Conservation (phyloP, 2,329 filamentous ascomycete genomes). For the Graphilbum ipis-grandicollis region DNA sequence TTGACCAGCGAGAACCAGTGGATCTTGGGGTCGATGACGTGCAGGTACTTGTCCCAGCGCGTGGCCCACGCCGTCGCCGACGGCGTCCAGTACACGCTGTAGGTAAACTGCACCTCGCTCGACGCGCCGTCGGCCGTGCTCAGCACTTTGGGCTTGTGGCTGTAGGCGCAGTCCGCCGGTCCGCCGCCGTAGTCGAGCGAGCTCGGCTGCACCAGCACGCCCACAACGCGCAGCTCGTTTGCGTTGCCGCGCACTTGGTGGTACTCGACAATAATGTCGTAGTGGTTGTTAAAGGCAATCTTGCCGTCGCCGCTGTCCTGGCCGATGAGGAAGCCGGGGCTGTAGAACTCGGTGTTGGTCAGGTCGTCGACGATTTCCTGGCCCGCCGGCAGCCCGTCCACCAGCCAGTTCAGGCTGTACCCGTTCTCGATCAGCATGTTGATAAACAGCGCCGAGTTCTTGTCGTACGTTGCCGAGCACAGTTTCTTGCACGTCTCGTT, state of each 20-base stretch:
- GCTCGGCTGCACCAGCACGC: constrained; percentile 70
- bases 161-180: constrained; percentile 45
- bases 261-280: constrained; percentile 85
- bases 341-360: constrained; percentile 69
- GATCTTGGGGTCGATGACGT: constrained; percentile 94
- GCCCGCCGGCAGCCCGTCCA: constrained; percentile 84
- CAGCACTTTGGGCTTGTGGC: constrained; percentile 42
- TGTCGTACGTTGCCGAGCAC: constrained; percentile 49
- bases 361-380: constrained; percentile 64
- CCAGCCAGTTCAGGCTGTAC: constrained; percentile 88
- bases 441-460: constrained; percentile 56
- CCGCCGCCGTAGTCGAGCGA: constrained; percentile 45
- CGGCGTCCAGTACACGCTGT: constrained; percentile 77
- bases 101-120: constrained; percentile 63
- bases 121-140: constrained; percentile 41
- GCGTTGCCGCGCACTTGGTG: constrained; percentile 54
- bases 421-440: constrained; percentile 68
- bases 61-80: constrained; percentile 87
- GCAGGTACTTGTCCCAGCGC: constrained; percentile 95
- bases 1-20: constrained; percentile 99
- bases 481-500: constrained; percentile 79
- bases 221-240: constrained; percentile 71
- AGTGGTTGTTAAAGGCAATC: constrained; percentile 71
- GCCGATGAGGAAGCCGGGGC: constrained; percentile 76
- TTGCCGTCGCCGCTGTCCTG: constrained; percentile 31